A percentile compares a stretch with the other conserved stretches of the same genome.
phyloP scores from a whole-genome alignment of 164 flowering plant species.

The Stephania yunnanensis region DNA sequence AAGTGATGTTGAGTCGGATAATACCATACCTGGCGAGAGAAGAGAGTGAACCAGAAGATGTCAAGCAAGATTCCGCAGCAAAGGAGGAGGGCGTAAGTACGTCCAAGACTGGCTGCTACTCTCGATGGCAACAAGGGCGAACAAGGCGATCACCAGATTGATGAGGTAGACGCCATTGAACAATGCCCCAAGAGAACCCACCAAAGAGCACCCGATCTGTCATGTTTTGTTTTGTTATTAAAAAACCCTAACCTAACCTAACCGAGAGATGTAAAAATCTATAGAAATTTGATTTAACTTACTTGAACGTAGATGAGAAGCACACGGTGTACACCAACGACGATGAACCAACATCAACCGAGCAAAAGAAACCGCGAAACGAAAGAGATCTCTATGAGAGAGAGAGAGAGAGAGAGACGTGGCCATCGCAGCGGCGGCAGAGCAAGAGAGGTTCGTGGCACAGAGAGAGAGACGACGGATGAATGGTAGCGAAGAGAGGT shows the following conservation, averaged over 20 bases:
- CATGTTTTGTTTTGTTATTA: background rate
- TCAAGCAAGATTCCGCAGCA: slow-evolving; percentile 58
- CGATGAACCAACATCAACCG: too few relatives aligned
- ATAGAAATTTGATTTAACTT: background rate
- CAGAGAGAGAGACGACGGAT: too few relatives aligned
- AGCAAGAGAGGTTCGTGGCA: too few relatives aligned
- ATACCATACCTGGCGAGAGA: slow-evolving; percentile 17
- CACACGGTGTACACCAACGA: slow-evolving; percentile 13
- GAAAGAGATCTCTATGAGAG: too few relatives aligned
- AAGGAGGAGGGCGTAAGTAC: slow-evolving; percentile 81
- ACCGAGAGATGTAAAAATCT: background rate
- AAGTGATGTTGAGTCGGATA: too few relatives aligned
- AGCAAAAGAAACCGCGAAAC: too few relatives aligned
- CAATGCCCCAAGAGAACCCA: slow-evolving; percentile 82
- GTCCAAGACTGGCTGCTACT: slow-evolving; percentile 73
- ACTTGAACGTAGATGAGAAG: slow-evolving; percentile 72
- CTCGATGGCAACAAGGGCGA: slow-evolving; percentile 87
- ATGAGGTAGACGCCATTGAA: slow-evolving; percentile 73
- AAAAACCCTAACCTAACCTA: too few relatives aligned
- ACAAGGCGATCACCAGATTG: slow-evolving; percentile 62
- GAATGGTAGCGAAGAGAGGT: too few relatives aligned
- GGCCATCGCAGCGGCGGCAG: too few relatives aligned
- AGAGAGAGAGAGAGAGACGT: too few relatives aligned
- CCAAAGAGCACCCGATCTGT: slow-evolving; percentile 72
- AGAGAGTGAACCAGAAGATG: slow-evolving; percentile 66